These are phyloP conservation scores for Russula griseocarnosa DNA, from an alignment of 768 basidiomycete genomes.

Conservation along the genomic window DNA sequence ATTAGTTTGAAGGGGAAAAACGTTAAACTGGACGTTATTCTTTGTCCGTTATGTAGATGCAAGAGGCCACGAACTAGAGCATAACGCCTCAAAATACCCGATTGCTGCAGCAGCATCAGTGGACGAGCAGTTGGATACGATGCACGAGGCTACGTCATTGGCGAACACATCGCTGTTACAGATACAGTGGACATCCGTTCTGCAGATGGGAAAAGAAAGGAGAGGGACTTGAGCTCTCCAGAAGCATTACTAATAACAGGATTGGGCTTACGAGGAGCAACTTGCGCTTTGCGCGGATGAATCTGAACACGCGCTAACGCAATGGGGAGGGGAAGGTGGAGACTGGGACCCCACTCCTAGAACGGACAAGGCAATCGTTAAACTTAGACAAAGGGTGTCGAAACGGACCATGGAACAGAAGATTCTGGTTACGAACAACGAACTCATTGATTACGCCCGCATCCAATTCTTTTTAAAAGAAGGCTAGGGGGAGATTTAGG, in stretches of 20 bases:
- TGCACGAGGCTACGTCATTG: neutral
- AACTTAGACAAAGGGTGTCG: neutral
- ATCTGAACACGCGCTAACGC: neutral
- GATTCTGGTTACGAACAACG: neutral
- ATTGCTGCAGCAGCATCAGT: neutral
- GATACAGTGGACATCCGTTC: slow-evolving; percentile 1
- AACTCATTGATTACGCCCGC: neutral
- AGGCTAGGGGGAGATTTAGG: neutral
- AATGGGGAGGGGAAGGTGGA: neutral
- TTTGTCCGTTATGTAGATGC: too few species aligned
- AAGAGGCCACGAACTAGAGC: neutral
- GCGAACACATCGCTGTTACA: neutral
- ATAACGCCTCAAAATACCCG: neutral
- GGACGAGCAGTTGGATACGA: neutral
- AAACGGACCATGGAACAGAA: slow-evolving; percentile 2
- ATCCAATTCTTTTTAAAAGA: neutral
- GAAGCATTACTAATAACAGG: neutral
- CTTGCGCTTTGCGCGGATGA: neutral
- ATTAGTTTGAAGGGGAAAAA: neutral
- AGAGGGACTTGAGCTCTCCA: neutral
- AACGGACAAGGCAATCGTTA: neutral
- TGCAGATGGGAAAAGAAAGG: neutral
- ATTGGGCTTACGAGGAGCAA: neutral
- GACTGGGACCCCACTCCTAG: neutral
- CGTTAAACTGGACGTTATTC: too few species aligned